Percentiles rank a stretch among this genome's conserved stretches.
Evolutionary conservation across 2,329 filamentous ascomycete genomes (phyloP).

Genomic region (Beauveria australis): DNA sequence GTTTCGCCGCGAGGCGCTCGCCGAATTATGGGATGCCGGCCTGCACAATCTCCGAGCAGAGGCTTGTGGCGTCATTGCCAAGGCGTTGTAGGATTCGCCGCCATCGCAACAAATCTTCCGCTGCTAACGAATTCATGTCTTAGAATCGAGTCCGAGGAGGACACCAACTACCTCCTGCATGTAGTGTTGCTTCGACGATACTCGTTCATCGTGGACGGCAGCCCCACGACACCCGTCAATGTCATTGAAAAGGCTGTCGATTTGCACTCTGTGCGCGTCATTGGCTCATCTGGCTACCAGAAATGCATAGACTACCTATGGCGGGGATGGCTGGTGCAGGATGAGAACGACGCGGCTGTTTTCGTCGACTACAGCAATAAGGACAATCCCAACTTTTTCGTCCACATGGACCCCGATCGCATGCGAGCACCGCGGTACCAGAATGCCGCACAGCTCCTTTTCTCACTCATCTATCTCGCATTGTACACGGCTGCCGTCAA

Average conservation of each 20-base stretch:
- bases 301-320: slow-evolving; percentile 91
- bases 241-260: slow-evolving; percentile 92
- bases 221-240: slow-evolving; percentile 69
- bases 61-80: slow-evolving; percentile 89
- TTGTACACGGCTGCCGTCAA: slow-evolving; percentile 91
- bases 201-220: slow-evolving; percentile 65
- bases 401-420: slow-evolving; percentile 85
- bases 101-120: not conserved
- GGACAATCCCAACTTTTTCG: slow-evolving; percentile 66
- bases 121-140: not conserved
- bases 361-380: slow-evolving; percentile 85
- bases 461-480: slow-evolving; percentile 73
- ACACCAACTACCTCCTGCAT: slow-evolving; percentile 70
- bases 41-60: slow-evolving; percentile 70
- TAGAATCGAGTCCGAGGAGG: slow-evolving; percentile 78
- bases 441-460: slow-evolving; percentile 77
- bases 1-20: slow-evolving; percentile 70
- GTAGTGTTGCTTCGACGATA: slow-evolving; percentile 81
- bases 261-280: slow-evolving; percentile 78
- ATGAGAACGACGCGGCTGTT: slow-evolving; percentile 79
- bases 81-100: slow-evolving; percentile 48
- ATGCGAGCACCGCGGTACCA: slow-evolving; percentile 92
- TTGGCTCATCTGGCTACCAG: slow-evolving; percentile 89
- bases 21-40: slow-evolving; percentile 89
- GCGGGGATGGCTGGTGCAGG: slow-evolving; percentile 94